Base-by-base conservation (phyloP, 2,329 filamentous ascomycete species). In the Biscogniauxia sp. region DNA sequence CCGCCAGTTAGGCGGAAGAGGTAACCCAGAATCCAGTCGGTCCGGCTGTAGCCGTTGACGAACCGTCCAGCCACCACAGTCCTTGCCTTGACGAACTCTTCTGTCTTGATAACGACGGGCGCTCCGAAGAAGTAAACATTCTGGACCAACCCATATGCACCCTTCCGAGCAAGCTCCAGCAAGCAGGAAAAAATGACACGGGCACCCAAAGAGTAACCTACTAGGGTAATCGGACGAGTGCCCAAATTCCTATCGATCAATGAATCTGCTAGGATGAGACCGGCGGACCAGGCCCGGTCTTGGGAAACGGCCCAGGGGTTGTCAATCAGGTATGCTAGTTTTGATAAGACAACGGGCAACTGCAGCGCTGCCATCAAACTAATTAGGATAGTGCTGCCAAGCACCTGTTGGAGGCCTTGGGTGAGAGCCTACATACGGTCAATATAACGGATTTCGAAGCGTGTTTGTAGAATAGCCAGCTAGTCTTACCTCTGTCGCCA, bases 301-400 rank as follows among this genome's bases (percentile, higher is more conserved):
- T 97, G 84, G 1, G 95, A 98, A n/a, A 97, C 93, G 25, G 90
- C 92, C 95, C 95, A 99, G 0, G 95, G 95, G 72, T 99, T 99
- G 76, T 99, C 95, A 66, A 99, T 97, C 20, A 99, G 83, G 72
- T 99, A 99, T 0, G 94, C 88, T 9, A 99, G 84, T 74, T 99
- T 99, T 0, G 94, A 93, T 52, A 99, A 80, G 26, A 97, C 89
- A 51, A 99, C 86, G 2, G 95, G 95, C n/a, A 97, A 79, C 74
- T 96, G 92, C 56, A 99, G 80, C 37, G 93, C 93, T 50, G 93
- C 90, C 94, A 99, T 98, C 32, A 99, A 81, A 66, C 89, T 87
- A 56, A 93, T 87, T 17, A 99, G 80, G 56, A 99, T 89, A 0
- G 95, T 98, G 71, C 87, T 95, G 51, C 91, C 95, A 13, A 99